Evolutionary conservation across 2,329 filamentous ascomycete genomes (phyloP), one percentile per base, ranked within the genome.

Genomic region (Fusarium coffeatum): DNA sequence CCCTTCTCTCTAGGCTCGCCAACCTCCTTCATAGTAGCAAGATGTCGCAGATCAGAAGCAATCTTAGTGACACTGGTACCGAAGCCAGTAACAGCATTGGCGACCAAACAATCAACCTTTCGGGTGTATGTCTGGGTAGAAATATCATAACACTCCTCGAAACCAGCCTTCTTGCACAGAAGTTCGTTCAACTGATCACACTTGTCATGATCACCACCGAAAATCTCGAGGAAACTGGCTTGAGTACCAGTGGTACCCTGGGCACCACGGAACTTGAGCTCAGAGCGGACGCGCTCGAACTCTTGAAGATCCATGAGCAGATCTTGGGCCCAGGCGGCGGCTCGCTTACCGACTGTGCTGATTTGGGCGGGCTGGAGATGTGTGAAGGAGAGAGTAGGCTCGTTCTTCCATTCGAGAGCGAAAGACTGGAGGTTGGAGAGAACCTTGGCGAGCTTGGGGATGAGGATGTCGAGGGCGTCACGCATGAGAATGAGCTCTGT

Each of bases 31-130:
- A 89, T 86, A 73, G 87, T 85, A 6, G 91, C 91, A 45, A 95
- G 83, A 76, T 93, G 90, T 47, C 92, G 85, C 68, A 96, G 92
- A 74, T 95, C 92, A 50, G 86, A 86, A 37, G 89, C 87, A 64
- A 97, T 95, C 63, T 59, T 66, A 76, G 77, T 76, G 0, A 89
- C 92, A 0, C 93, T 93, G n/a, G 93, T 87, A 30, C 93, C 94
- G 49, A 97, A 89, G 2, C 89, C 92, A 30, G 87, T 86, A 22
- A 97, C 83, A 8, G 92, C 93, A 76, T 96, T 94, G 73, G 90
- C 87, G 16, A 97, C 85, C 57, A 59, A 25, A 41, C 92, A 84
- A 77, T 97, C 94, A 55, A 97, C 90, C 82, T 96, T 95, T 66
- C 93, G 88, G 8, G 92, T 90, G 81, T 67, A 66, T 13, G 69